These are phyloP conservation scores for Alternaria consortialis DNA, from an alignment of 2,329 filamentous ascomycete genomes.

Conservation along the genomic window DNA sequence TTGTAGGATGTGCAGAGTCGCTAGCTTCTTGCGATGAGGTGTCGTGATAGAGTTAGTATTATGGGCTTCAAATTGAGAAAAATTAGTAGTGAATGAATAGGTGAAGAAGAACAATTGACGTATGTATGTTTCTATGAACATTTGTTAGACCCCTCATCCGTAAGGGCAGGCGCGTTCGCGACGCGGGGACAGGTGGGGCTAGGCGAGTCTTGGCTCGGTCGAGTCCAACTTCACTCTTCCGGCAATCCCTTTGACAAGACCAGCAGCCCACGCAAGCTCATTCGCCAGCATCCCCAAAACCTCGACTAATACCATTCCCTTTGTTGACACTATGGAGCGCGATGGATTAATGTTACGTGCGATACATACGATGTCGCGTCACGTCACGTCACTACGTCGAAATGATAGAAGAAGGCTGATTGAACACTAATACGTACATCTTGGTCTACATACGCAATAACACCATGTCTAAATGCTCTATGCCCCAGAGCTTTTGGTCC, in stretches of 20 bases:
- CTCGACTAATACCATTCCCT: background rate
- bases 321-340: background rate
- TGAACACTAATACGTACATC: slow-evolving; percentile 8
- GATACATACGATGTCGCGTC: background rate
- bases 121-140: background rate
- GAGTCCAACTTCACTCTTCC: slow-evolving; percentile 23
- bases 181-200: slow-evolving; percentile 24
- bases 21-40: background rate
- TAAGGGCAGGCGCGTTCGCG: slow-evolving; percentile 25
- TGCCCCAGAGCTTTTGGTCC: slow-evolving; percentile 2
- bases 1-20: background rate
- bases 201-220: slow-evolving; percentile 24
- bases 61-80: background rate
- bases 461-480: slow-evolving; percentile 17
- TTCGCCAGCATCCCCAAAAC: background rate
- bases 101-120: background rate
- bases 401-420: background rate
- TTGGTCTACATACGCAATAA: slow-evolving; percentile 14
- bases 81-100: no score
- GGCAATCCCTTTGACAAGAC: slow-evolving; percentile 21
- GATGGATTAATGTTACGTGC: background rate
- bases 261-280: slow-evolving; percentile 10
- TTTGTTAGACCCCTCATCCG: slow-evolving; percentile 21
- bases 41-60: background rate
- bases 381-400: background rate